Evolutionary conservation across 768 basidiomycete genomes (phyloP), one percentile per base, ranked within the genome.

Genomic region (Lepiota venenata): DNA sequence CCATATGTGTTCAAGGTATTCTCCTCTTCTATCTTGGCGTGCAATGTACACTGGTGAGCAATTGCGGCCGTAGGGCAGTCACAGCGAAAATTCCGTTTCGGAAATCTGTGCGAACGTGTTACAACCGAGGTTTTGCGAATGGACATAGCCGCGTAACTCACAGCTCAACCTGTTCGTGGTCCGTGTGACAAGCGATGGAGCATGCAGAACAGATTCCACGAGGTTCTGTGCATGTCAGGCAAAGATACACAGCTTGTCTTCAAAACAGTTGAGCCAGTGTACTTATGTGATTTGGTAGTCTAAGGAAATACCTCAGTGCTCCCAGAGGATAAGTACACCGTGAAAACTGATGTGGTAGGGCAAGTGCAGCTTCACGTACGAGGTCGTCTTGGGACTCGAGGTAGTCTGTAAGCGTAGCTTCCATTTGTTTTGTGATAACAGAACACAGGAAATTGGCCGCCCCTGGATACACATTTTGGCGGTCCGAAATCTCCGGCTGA

Each of bases 81-180:
- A 63, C 91, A 93, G 32, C 86, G 82, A 63, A 93, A 92, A 55
- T 76, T 71, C 60, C 91, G 81, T 65, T 93, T 93, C 1, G 91
- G 90, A 69, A 93, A 93, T 56, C 79, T 81, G 41, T 16, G 27
- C 42, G 42, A 58, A 16, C 14, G 37, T 39, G 22, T 35, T 51
- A 58, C 29, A 46, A 47, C 51, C 47, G 55, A 52, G 35, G 50
- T 51, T 29, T 27, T 58, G 8, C 7, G 38, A 29, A 27, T 21
- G 15, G 27, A 47, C 42, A 43, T 49, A 25, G 25, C 25, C 25
- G 25, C 25, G n/a, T 25, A 42, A 36, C 77, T 64, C 58, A 80
- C 78, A 93, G 76, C 67, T 93, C 91, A 48, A 93, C 68, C 65
- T 93, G 91, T 62, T 93, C 87, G 67, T 92, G 90, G 65, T 90